Base-by-base conservation (phyloP, 164 flowering plant species). In the Stephania japonica region DNA sequence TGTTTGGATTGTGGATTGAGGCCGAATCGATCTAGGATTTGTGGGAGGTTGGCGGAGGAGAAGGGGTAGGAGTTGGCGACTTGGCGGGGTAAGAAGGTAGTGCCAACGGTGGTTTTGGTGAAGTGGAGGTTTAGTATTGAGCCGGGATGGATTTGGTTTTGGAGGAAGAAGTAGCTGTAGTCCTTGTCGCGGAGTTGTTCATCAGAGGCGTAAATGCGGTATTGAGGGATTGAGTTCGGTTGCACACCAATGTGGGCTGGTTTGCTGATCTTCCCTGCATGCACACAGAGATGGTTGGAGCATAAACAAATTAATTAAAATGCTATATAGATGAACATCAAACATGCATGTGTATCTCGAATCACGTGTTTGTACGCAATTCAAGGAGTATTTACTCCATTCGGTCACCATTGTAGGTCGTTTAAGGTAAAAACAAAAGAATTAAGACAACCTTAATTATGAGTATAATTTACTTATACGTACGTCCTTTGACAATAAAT, bases 51-150 rank as follows among this genome's bases (percentile, higher is more conserved):
- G 19, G 74, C 19, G 0, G 88, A 80, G 1, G 87, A 84, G 75
- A 87, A 84, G 38, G 88, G 87, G 16, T 82, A 75, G n/a, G 82
- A 18, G 2, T 84, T 76, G n/a, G 84, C 83, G 4, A 74, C 73
- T 16, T 74, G 44, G 41, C 80, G 81, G 4, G 90, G 87, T 19
- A 87, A 69, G 69, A 85, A 84, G 9, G 75, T 26, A 9, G 82
- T 56, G 3, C 24, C 78, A 5, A 65, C 21, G 6, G 68, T 71
- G 23, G 83, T 69, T 21, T 65, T 80, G 27, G 73, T 65, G 79
- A 82, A 80, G 12, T 73, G 75, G 14, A 82, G 65, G 42, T 67
- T 75, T 71, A 80, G 68, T 44, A 66, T 71, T 43, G 47, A 49
- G 8, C 76, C 79, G 0, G 70, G 21, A 7, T 72, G 70, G 67